Evolutionary conservation across 306 rosid species (phyloP), one percentile per base, ranked within the genome.

Genomic region (Quercus alba): DNA sequence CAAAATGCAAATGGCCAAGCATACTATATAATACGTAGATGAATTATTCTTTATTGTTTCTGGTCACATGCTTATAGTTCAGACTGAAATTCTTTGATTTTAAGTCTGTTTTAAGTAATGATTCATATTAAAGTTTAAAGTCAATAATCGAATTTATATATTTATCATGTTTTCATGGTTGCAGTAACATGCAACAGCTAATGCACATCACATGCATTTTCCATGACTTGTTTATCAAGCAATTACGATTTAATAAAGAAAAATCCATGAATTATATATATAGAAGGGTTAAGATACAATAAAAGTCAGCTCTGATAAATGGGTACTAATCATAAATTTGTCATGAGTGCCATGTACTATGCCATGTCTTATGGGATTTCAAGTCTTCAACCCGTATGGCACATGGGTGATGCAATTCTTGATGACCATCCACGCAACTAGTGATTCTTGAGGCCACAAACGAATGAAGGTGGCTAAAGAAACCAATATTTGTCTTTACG

Each of bases 381-480:
- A 68, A 70, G 83, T 58, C 55, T 78, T 56, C 67, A 68, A 70
- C 81, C 63, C 74, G 33, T 49, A 66, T 77, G 75, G 78, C 89
- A 84, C 88, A 80, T 89, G 93, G 87, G 71, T 85, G 63, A 73
- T 84, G 85, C 25, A 75, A 83, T 72, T 31, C 70, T 56, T 72
- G 18, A 5, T 76, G 74, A 61, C 38, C 63, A 56, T 55, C 25
- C 70, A 72, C 58, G 70, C 72, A 71, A 71, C 51, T 15, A 58
- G 63, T 35, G 26, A 68, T 69, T 80, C 79, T 76, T 25, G 6
- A 61, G 70, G 71, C 26, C 58, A 71, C 38, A 15, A 21, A n/a
- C 30, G 66, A 23, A 59, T 20, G 10, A n/a, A n/a, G 3, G 63
- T 57, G 15, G 54, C 15, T 10, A 49, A 49, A 49, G 54, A 13